Evolutionary conservation across 768 basidiomycete genomes (phyloP).

Genomic region (Amanita pallidorosea): DNA sequence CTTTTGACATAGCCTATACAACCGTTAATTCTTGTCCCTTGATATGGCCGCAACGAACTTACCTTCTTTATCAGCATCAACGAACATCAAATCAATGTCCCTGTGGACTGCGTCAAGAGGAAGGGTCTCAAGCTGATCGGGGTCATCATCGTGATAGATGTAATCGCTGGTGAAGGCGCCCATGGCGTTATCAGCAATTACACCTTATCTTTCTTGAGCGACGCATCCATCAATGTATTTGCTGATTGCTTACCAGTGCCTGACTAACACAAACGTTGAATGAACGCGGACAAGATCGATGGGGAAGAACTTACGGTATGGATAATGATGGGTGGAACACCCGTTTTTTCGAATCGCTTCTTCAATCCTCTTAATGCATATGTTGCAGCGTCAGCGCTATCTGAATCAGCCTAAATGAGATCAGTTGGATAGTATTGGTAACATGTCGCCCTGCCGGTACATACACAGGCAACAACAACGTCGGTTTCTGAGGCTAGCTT

Average conservation of each 20-base stretch:
- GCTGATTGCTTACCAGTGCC: slow-evolving; percentile 25
- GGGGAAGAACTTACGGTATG: slow-evolving; percentile 39
- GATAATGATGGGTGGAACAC: slow-evolving; percentile 37
- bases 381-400: slow-evolving; percentile 31
- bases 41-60: not conserved
- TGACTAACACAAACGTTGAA: slow-evolving; percentile 22
- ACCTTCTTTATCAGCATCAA: slow-evolving; percentile 40
- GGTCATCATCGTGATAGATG: slow-evolving; percentile 39
- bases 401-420: slow-evolving; percentile 23
- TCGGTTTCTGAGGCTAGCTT: slow-evolving; percentile 33
- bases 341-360: slow-evolving; percentile 29
- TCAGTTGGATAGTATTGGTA: not conserved
- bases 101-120: slow-evolving; percentile 35
- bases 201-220: slow-evolving; percentile 10
- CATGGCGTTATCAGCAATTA: slow-evolving; percentile 28
- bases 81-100: slow-evolving; percentile 33
- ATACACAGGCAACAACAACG: slow-evolving; percentile 10
- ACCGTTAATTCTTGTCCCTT: not conserved
- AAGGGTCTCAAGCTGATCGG: slow-evolving; percentile 35
- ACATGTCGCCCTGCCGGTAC: slow-evolving; percentile 27
- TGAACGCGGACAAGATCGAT: not conserved
- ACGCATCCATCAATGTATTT: not conserved
- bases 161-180: slow-evolving; percentile 24
- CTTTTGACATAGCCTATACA: slow-evolving; percentile 37
- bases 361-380: slow-evolving; percentile 44